A percentile compares a stretch with the other conserved stretches of the same genome.
These are phyloP conservation scores for Coemansia sp. DNA, from an alignment of 192 early-diverging fungal species.

Conservation along the genomic window DNA sequence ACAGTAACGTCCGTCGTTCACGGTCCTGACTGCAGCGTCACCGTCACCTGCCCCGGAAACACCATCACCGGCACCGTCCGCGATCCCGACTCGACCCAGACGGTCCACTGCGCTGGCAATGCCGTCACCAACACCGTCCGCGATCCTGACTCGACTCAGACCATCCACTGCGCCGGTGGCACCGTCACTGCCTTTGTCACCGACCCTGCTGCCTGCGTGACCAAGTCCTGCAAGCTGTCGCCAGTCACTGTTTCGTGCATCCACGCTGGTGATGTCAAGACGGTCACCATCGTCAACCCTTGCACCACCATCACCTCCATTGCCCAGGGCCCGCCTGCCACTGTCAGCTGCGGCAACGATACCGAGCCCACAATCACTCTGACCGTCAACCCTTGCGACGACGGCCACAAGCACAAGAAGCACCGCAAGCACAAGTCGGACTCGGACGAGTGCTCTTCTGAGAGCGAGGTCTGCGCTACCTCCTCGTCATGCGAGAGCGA, in stretches of 20 bases:
- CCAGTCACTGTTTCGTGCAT: conserved; percentile 49
- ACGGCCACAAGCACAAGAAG: conserved; percentile 27
- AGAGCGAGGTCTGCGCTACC: conserved; percentile 17
- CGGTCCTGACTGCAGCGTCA: conserved; percentile 14
- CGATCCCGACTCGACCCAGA: conserved; percentile 33
- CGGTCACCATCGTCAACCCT: conserved; percentile 51
- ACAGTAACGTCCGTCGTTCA: too few species aligned
- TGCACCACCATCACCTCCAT: conserved; percentile 35
- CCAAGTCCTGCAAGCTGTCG: conserved; percentile 53
- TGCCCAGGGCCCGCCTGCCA: conserved; percentile 28
- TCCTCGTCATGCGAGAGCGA: conserved; percentile 15
- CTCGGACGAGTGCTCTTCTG: conserved; percentile 16
- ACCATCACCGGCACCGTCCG: conserved; percentile 27
- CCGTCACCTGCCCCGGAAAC: conserved; percentile 30
- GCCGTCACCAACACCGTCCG: conserved; percentile 26
- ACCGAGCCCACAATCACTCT: conserved; percentile 50
- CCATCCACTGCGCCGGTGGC: conserved; percentile 36
- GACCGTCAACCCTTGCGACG: conserved; percentile 50
- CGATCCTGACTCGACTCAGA: conserved; percentile 34
- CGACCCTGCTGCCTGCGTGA: conserved; percentile 26
- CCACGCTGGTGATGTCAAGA: conserved; percentile 44
- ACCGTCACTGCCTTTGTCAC: conserved; percentile 27
- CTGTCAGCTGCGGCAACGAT: conserved; percentile 29
- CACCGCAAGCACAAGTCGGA: conserved; percentile 24
- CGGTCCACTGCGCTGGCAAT: conserved; percentile 28